Conservation (phyloP, 306 rosid species). For the Fagus sylvatica region DNA sequence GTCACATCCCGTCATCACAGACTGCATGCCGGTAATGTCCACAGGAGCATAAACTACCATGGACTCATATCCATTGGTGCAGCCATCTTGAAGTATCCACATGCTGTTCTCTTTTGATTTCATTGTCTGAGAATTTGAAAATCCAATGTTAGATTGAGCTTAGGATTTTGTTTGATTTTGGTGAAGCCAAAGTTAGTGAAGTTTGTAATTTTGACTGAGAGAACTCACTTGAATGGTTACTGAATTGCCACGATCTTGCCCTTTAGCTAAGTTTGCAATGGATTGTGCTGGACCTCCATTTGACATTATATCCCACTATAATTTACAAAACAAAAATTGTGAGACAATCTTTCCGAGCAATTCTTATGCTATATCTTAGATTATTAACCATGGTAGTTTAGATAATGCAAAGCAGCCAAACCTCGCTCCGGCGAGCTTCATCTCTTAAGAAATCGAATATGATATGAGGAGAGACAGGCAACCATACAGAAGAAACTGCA, state of each 20-base stretch:
- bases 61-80: constrained; percentile 82
- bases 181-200: background rate
- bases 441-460: constrained; percentile 83
- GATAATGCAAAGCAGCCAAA: constrained; percentile 26
- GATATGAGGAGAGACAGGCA: constrained; percentile 63
- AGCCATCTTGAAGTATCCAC: constrained; percentile 93
- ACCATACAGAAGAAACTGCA: constrained; percentile 93
- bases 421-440: constrained; percentile 70
- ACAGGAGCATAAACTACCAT: constrained; percentile 87
- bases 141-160: constrained; percentile 9
- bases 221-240: constrained; percentile 79
- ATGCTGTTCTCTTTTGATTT: constrained; percentile 70
- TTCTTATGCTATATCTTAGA: background rate
- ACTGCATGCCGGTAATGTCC: constrained; percentile 73
- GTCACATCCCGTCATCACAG: constrained; percentile 90
- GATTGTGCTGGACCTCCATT: constrained; percentile 70
- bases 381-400: background rate
- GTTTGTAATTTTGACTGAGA: background rate
- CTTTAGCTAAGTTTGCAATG: constrained; percentile 84
- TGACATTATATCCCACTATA: constrained; percentile 88
- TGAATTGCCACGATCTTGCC: constrained; percentile 95
- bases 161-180: background rate
- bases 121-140: constrained; percentile 47
- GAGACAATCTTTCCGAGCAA: constrained; percentile 2
- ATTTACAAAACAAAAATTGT: constrained; percentile 19